Evolutionary conservation across 2,329 filamentous ascomycete genomes (phyloP).

Genomic region (Xylariaceae sp.): DNA sequence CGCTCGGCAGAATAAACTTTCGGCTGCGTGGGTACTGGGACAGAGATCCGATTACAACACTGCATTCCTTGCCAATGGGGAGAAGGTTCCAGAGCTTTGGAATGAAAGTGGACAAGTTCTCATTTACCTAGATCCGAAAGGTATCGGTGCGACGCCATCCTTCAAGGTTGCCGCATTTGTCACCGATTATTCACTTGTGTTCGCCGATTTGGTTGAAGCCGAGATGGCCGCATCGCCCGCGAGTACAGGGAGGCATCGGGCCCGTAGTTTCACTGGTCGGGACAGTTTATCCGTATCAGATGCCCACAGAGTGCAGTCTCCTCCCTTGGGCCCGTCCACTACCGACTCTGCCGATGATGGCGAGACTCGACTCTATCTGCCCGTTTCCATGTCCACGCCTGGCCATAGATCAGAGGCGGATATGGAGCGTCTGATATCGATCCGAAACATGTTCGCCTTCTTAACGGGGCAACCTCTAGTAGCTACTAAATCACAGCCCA

Average conservation of each 20-base stretch:
- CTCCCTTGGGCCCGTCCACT: constrained; percentile 38
- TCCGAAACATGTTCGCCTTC: constrained; percentile 66
- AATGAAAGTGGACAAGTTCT: constrained; percentile 57
- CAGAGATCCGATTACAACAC: constrained; percentile 57
- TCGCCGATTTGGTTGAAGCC: constrained; percentile 51
- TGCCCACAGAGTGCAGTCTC: constrained; percentile 39
- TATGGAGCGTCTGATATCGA: constrained; percentile 55
- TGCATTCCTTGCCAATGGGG: constrained; percentile 48
- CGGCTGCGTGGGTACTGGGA: constrained; percentile 55
- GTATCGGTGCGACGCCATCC: constrained; percentile 51
- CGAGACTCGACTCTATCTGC: constrained; percentile 54
- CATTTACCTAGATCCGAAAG: constrained; percentile 55
- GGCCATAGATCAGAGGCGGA: constrained; percentile 41
- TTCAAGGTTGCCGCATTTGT: constrained; percentile 59
- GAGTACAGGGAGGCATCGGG: constrained; percentile 32
- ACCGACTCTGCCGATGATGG: constrained; percentile 34
- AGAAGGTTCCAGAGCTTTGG: constrained; percentile 66
- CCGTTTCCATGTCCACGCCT: constrained; percentile 40
- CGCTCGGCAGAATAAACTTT: constrained; percentile 19
- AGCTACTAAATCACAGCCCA: constrained; percentile 51
- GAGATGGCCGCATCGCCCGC: constrained; percentile 38
- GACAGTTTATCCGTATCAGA: constrained; percentile 50
- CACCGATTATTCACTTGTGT: constrained; percentile 53
- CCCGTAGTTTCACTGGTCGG: constrained; percentile 47
- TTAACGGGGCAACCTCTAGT: constrained; percentile 62